Evolutionary conservation across 2,329 filamentous ascomycete genomes (phyloP), one percentile per base, ranked within the genome.

Genomic region (Fusarium sp.): DNA sequence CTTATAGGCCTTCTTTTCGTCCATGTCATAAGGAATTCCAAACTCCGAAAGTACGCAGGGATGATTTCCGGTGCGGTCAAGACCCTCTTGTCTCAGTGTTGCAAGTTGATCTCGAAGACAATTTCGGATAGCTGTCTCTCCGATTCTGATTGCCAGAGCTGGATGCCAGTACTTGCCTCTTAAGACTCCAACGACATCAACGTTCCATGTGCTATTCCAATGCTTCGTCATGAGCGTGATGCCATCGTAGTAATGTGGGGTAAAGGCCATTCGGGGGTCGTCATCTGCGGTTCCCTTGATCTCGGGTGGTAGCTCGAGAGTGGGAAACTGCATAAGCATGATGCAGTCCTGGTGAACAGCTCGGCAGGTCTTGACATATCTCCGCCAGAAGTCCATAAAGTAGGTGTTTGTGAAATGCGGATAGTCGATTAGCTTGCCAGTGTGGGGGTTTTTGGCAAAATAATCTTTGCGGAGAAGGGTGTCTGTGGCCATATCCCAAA

Each of bases 21-120:
- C 95, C 96, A 99, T 98, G 76, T 99, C 96, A 76, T 97, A 99
- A 0, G 96, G 96, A 60, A 99, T 97, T 9, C 96, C 96, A 74
- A 98, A 98, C 76, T 99, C 96, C 1, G 93, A 96, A 78, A 97
- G 89, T 6, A 99, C 81, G 71, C 94, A 93, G 0, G 96, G 96
- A 72, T 96, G 94, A 22, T 92, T 89, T 20, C 96, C 96, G 83
- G 94, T 93, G 61, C 93, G 89, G 56, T 97, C 91, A n/a, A 91
- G 81, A 1, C 95, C 96, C 79, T 99, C 96, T 69, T 96, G 86
- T 49, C 90, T 87, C 52, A 99, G 91, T 1, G 90, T 91, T 7
- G 88, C 88, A 35, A 99, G 86, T 76, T 99, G 96, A 67, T 97
- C 92, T 43, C 88, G 88, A 79, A 99, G 90, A 77, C 93, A 97